A percentile compares a stretch with the other conserved stretches of the same genome.
Evolutionary conservation across 179 eudicot species (phyloP).

Genomic region (Spergularia azorica): DNA sequence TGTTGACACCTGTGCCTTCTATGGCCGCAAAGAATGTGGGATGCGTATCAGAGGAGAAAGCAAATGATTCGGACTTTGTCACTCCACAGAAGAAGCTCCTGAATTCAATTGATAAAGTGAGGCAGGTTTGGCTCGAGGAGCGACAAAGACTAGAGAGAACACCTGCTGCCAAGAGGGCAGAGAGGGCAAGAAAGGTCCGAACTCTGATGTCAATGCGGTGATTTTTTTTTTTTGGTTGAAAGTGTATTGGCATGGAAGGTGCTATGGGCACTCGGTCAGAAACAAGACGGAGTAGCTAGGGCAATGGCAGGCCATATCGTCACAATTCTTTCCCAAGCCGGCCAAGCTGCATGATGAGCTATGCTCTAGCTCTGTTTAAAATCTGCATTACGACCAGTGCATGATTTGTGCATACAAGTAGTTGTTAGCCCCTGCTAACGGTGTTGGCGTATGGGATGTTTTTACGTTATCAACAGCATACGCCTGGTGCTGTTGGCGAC

Average conservation of each 20-base stretch:
- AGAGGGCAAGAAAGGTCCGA: constrained; percentile 59
- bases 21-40: constrained; percentile 35
- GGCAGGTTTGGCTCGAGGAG: constrained; percentile 67
- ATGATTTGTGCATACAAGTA: constrained; percentile 1
- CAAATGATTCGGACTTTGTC: constrained; percentile 30
- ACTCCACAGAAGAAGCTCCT: constrained; percentile 77
- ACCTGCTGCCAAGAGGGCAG: constrained; percentile 70
- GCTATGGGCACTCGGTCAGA: too few species aligned
- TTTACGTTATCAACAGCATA: not conserved
- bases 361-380: constrained; percentile 2
- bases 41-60: constrained; percentile 35
- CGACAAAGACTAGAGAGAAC: constrained; percentile 54
- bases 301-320: constrained; percentile 14
- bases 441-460: not conserved
- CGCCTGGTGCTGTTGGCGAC: not conserved
- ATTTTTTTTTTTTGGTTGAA: constrained; percentile 7
- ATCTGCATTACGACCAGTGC: not conserved
- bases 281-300: not conserved
- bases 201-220: constrained; percentile 87
- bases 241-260: not conserved
- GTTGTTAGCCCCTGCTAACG: constrained; percentile 30
- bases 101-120: constrained; percentile 71
- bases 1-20: constrained; percentile 43
- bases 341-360: not conserved
- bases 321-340: not conserved